These are phyloP conservation scores for Hansenula lynferdii DNA, from an alignment of 1,139 yeast species.

Conservation along the genomic window DNA sequence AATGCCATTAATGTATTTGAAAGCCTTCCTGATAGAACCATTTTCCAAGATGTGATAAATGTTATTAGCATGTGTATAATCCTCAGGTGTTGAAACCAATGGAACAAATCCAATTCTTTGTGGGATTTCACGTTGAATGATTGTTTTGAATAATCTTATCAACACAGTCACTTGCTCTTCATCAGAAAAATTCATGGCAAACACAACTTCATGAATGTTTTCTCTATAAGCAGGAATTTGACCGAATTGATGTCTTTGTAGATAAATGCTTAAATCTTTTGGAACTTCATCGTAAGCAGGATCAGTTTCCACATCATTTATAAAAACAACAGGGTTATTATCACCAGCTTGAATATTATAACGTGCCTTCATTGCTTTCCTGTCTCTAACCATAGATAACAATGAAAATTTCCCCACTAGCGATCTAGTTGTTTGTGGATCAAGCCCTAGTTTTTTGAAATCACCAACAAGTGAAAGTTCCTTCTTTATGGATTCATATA, in stretches of 20 bases:
- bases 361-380: constrained; percentile 30
- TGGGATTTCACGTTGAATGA: constrained; percentile 58
- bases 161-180: constrained; percentile 42
- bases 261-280: constrained; percentile 38
- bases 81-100: constrained; percentile 25
- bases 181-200: constrained; percentile 62
- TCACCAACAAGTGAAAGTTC: constrained; percentile 33
- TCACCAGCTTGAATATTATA: constrained; percentile 25
- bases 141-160: constrained; percentile 43
- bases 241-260: constrained; percentile 39
- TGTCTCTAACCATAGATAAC: constrained; percentile 33
- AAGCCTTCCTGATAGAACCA: constrained; percentile 11
- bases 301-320: constrained; percentile 75
- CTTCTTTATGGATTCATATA: constrained; percentile 26
- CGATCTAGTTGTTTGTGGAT: constrained; percentile 31
- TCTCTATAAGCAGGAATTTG: constrained; percentile 67
- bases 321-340: constrained; percentile 52
- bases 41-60: constrained; percentile 11
- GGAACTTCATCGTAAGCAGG: constrained; percentile 44
- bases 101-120: constrained; percentile 84
- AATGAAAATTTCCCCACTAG: constrained; percentile 42
- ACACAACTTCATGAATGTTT: constrained; percentile 71
- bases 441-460: constrained; percentile 34
- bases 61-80: constrained; percentile 13
- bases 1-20: constrained; percentile 9